Conservation (phyloP, 1,139 yeast species). For the Pneumocystis murina region DNA sequence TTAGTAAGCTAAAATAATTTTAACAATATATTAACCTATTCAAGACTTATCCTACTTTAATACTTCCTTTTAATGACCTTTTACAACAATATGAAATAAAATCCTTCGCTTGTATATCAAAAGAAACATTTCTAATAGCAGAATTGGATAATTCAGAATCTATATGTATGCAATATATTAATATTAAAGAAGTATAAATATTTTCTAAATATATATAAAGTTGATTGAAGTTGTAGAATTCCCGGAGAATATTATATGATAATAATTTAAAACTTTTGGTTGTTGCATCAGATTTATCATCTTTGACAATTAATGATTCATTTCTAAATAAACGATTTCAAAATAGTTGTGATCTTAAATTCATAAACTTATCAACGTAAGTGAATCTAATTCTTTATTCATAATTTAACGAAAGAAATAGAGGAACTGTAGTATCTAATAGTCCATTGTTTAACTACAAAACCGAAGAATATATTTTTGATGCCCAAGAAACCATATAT, state of each 20-base stretch:
- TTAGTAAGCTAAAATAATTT: not conserved
- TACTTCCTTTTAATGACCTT: not conserved
- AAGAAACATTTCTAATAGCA: not conserved
- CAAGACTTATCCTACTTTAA: not conserved
- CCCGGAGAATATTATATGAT: not conserved
- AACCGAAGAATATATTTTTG: not conserved
- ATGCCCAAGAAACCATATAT: not conserved
- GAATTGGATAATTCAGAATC: not conserved
- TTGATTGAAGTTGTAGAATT: not conserved
- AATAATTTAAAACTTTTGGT: not conserved
- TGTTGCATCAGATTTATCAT: not conserved
- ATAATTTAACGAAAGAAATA: not conserved
- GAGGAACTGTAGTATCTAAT: not conserved
- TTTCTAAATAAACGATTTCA: not conserved
- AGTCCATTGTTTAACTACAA: not conserved
- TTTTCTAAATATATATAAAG: not conserved
- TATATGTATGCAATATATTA: not conserved
- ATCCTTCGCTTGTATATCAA: not conserved
- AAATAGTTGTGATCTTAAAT: not conserved
- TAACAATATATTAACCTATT: not conserved
- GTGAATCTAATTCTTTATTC: not conserved
- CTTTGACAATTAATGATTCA: not conserved
- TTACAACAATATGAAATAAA: not conserved
- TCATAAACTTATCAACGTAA: not conserved
- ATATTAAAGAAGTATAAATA: not conserved